Percentiles rank a stretch among this genome's conserved stretches.
phyloP scores from a whole-genome alignment of 495 filamentous ascomycete species.

The Penicillium silybi region DNA sequence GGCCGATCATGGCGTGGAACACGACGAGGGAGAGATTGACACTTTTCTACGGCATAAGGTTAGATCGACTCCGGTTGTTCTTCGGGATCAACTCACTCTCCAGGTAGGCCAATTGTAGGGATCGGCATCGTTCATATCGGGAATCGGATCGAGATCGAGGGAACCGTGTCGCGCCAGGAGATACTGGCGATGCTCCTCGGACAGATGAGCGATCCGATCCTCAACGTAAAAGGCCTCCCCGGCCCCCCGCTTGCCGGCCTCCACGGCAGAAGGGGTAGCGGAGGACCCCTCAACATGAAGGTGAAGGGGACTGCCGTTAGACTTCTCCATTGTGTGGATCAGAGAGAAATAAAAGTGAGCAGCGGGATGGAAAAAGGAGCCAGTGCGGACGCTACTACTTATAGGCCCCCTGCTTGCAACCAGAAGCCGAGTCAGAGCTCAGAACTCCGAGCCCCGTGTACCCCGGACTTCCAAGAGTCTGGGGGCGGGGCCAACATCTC shows the following conservation, averaged over 20 bases:
- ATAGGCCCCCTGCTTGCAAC: neutral
- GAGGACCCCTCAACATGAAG: constrained; percentile 14
- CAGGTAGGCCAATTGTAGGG: constrained; percentile 52
- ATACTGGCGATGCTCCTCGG: constrained; percentile 36
- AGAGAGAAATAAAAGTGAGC: neutral
- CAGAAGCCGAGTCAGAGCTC: neutral
- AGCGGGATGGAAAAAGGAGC: neutral
- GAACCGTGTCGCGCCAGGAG: constrained; percentile 46
- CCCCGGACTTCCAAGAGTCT: neutral
- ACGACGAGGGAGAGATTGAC: constrained; percentile 50
- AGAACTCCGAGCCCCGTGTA: neutral
- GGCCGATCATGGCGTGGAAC: constrained; percentile 54
- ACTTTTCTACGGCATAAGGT: constrained; percentile 41
- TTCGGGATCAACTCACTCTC: constrained; percentile 20
- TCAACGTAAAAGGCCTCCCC: constrained; percentile 18
- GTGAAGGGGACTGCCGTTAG: constrained; percentile 12
- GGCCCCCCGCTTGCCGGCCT: constrained; percentile 11
- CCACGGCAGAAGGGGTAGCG: constrained; percentile 2
- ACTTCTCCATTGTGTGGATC: constrained; percentile 14
- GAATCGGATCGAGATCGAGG: constrained; percentile 49
- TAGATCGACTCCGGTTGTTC: neutral
- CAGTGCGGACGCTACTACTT: neutral
- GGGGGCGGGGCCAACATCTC: constrained; percentile 1
- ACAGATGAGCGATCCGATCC: constrained; percentile 19
- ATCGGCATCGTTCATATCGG: constrained; percentile 42